phyloP scores from a whole-genome alignment of 2,329 filamentous ascomycete species.

The Botrytis fabae region DNA sequence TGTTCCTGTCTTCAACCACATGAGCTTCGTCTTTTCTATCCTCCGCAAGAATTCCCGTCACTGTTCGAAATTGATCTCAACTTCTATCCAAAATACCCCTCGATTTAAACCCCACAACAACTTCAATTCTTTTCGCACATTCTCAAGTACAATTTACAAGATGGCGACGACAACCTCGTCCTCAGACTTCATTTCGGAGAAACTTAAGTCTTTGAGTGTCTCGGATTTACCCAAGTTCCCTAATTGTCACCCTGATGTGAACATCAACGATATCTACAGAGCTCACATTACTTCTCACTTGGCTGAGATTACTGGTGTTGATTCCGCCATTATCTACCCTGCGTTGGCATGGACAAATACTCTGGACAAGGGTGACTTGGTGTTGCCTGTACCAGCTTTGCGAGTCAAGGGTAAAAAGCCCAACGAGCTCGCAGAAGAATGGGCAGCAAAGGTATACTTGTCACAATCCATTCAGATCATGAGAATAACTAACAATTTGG shows the following conservation, averaged over 20 bases:
- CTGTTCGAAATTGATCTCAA: conserved; percentile 18
- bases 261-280: conserved; percentile 78
- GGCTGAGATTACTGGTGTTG: conserved; percentile 67
- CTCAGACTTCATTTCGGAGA: conserved; percentile 28
- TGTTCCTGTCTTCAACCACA: background rate
- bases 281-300: conserved; percentile 72
- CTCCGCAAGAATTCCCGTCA: background rate
- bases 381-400: conserved; percentile 76
- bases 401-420: conserved; percentile 72
- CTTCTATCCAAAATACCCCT: conserved; percentile 20
- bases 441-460: conserved; percentile 55
- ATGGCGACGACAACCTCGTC: conserved; percentile 34
- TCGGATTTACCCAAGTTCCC: conserved; percentile 46
- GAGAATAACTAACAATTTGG: conserved; percentile 24
- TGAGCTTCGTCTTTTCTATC: conserved; percentile 13
- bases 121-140: conserved; percentile 26
- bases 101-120: conserved; percentile 24
- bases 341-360: conserved; percentile 76
- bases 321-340: conserved; percentile 69
- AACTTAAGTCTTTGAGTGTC: conserved; percentile 37
- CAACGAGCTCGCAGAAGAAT: conserved; percentile 60
- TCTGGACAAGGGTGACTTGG: conserved; percentile 80
- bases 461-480: background rate
- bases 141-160: conserved; percentile 26
- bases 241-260: conserved; percentile 64